Evolutionary conservation across 2,329 filamentous ascomycete species (phyloP).

Genomic region (Colletotrichum brevisporum): DNA sequence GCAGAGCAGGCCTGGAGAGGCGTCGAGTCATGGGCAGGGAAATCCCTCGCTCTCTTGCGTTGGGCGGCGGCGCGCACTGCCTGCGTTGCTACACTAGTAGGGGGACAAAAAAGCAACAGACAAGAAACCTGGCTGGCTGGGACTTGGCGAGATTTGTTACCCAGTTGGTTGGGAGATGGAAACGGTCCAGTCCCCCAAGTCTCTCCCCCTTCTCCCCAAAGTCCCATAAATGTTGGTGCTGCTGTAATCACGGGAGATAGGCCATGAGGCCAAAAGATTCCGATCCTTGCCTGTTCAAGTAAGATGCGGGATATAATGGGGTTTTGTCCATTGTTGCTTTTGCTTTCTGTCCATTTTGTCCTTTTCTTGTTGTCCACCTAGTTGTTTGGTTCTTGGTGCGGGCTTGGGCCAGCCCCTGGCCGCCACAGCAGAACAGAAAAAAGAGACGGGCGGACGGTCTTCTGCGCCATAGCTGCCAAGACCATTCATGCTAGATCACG

Average conservation of each 20-base stretch:
- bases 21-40: conserved; percentile 28
- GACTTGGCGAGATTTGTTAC: conserved; percentile 23
- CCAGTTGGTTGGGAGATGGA: conserved; percentile 24
- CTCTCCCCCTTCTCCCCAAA: background rate
- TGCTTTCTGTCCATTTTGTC: background rate
- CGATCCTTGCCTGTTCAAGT: background rate
- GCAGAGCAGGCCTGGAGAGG: conserved; percentile 6
- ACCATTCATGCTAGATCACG: conserved; percentile 17
- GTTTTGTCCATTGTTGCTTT: background rate
- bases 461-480: conserved; percentile 25
- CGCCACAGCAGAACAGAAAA: too few relatives aligned
- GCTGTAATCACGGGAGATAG: conserved; percentile 20
- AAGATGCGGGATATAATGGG: background rate
- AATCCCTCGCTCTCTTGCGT: background rate
- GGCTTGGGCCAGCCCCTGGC: too few relatives aligned
- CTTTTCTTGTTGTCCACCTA: background rate
- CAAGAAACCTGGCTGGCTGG: conserved; percentile 15
- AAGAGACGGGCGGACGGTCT: background rate
- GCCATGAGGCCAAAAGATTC: too few relatives aligned
- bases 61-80: conserved; percentile 4
- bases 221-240: conserved; percentile 2
- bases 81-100: background rate
- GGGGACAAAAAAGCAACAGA: conserved; percentile 10
- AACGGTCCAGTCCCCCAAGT: conserved; percentile 1
- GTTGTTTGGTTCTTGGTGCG: background rate